A percentile compares a stretch with the other conserved stretches of the same genome.
Evolutionary conservation across 2,329 filamentous ascomycete species (phyloP).

Genomic region (Diaporthe sp.): DNA sequence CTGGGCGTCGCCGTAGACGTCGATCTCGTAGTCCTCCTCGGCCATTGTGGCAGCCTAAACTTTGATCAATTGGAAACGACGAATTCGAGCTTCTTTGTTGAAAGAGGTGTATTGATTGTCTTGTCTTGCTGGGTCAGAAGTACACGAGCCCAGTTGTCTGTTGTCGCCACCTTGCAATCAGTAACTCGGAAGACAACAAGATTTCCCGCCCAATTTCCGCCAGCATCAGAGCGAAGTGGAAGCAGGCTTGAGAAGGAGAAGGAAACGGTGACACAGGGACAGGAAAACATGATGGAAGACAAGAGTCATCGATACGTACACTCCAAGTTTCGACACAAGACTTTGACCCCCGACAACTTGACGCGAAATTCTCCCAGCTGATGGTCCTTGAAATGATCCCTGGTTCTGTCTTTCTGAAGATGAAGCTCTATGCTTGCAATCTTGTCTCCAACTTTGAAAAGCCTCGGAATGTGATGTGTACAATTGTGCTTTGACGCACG

Average conservation of each 20-base stretch:
- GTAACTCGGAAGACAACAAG: constrained; percentile 40
- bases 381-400: constrained; percentile 16
- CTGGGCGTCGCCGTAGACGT: constrained; percentile 75
- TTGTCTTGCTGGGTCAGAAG: constrained; percentile 48
- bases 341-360: constrained; percentile 43
- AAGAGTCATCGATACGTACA: constrained; percentile 69
- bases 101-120: constrained; percentile 51
- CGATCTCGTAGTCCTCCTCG: constrained; percentile 80
- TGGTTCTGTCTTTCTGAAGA: constrained; percentile 58
- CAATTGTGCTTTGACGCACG: constrained; percentile 33
- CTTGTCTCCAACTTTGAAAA: constrained; percentile 46
- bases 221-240: constrained; percentile 41
- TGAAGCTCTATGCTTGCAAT: constrained; percentile 75
- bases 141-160: constrained; percentile 53
- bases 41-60: constrained; percentile 63
- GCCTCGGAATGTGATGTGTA: constrained; percentile 37
- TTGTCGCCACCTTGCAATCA: constrained; percentile 42
- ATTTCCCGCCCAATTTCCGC: neutral
- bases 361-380: constrained; percentile 42
- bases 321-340: constrained; percentile 54
- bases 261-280: constrained; percentile 44
- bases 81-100: constrained; percentile 42
- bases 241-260: constrained; percentile 42
- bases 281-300: constrained; percentile 53
- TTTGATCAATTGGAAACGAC: constrained; percentile 32